A percentile compares a stretch with the other conserved stretches of the same genome.
Evolutionary conservation across 1,284 basidiomycete genomes (phyloP).

Genomic region (Ceratobasidium sp.): DNA sequence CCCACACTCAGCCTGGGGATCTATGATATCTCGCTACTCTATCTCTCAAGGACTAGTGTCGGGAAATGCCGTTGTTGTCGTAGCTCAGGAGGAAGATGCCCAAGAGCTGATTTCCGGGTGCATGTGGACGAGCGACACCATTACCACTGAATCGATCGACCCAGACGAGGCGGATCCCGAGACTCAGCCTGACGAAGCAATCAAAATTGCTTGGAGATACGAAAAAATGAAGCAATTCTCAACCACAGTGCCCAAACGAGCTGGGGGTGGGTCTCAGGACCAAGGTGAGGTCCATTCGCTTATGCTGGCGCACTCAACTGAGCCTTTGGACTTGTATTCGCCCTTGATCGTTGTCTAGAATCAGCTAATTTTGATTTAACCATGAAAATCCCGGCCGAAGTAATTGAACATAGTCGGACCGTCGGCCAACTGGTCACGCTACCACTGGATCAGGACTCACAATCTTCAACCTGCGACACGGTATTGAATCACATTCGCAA

Average conservation of each 20-base stretch:
- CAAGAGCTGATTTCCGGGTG: conserved; percentile 66
- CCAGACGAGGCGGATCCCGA: conserved; percentile 44
- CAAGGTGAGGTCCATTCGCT: conserved; percentile 1
- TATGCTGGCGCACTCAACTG: background rate
- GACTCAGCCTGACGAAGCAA: conserved; percentile 53
- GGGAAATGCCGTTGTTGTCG: conserved; percentile 70
- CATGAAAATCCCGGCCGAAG: conserved; percentile 6
- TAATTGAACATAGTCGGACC: conserved; percentile 20
- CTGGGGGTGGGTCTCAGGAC: conserved; percentile 14
- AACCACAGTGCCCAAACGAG: conserved; percentile 67
- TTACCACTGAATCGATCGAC: conserved; percentile 14
- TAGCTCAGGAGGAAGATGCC: conserved; percentile 61
- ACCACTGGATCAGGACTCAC: background rate
- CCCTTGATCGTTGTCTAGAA: too few species aligned
- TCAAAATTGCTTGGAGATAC: conserved; percentile 97
- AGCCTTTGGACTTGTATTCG: too few species aligned
- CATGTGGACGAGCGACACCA: conserved; percentile 68
- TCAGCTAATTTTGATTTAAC: conserved; percentile 21
- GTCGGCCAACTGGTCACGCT: conserved; percentile 32
- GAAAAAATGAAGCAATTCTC: conserved; percentile 89
- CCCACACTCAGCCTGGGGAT: conserved; percentile 82
- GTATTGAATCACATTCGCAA: conserved; percentile 17
- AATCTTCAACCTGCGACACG: conserved; percentile 2
- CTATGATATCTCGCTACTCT: conserved; percentile 87
- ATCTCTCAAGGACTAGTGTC: conserved; percentile 82